Evolutionary conservation across 2,329 filamentous ascomycete species (phyloP), one percentile per base, ranked within the genome.

Genomic region (Ceratocystis lukuohia): DNA sequence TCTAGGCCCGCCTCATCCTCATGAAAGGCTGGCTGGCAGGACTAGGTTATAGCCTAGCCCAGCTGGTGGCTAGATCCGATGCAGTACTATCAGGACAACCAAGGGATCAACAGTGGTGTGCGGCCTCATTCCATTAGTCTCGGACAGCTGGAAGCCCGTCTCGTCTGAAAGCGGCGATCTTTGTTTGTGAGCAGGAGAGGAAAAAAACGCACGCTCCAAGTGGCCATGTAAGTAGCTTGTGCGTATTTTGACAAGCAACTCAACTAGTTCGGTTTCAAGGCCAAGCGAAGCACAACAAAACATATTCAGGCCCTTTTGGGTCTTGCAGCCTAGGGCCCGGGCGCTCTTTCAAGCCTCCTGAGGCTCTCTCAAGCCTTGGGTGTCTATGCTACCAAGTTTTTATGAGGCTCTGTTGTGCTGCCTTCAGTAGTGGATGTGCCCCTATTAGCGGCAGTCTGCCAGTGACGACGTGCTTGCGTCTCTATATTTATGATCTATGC

Each of bases 81-180:
- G 10, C 37, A 41, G 37, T 41, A 41, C 10, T 41, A 41, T 41
- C 37, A 41, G 37, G 37, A 41, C 37, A 12, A 4, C 37, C 53
- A 59, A 59, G 28, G 56, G 56, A 59, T 59, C 28, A 37, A 17
- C 15, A n/a, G 56, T n/a, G 22, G 37, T 12, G 56, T 30, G 56
- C 56, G 56, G 56, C 56, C 53, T 57, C 56, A 59, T 59, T 59
- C 56, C 56, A 59, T 30, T 30, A n/a, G 56, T 59, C 56, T 59
- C 56, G 56, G 56, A 20, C 28, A n/a, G n/a, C 56, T n/a, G 56
- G 56, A 59, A 59, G 30, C 28, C 56, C 15, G 10, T 41, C 37
- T 41, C 37, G 37, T 37, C 48, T 53, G 28, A 33, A 57, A 57
- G 28, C 53, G 20, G 12, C 5, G 7, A 25, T 22, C 50, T 56